phyloP scores from a whole-genome alignment of 225 moss, liverwort and hornwort species.

The Asterella californica region DNA sequence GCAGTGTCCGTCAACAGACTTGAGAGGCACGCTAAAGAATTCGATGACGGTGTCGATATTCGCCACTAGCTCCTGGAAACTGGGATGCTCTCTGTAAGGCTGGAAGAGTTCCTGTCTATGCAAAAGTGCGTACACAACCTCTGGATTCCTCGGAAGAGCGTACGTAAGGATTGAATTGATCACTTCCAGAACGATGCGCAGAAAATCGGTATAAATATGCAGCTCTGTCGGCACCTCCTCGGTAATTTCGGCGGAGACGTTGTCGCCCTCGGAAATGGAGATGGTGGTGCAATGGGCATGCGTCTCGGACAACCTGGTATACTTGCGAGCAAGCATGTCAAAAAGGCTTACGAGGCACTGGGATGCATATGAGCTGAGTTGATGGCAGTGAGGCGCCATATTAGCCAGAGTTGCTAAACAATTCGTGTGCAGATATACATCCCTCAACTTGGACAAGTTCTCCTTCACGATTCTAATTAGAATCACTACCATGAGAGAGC shows the following conservation, averaged over 20 bases:
- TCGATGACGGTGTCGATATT: conserved; percentile 46
- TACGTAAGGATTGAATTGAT: conserved; percentile 51
- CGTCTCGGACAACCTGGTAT: conserved; percentile 41
- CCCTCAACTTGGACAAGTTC: conserved; percentile 46
- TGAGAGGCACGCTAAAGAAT: conserved; percentile 42
- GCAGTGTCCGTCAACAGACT: conserved; percentile 45
- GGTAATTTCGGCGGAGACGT: neutral
- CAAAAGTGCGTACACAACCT: conserved; percentile 50
- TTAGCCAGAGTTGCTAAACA: conserved; percentile 51
- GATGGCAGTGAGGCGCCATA: conserved; percentile 55
- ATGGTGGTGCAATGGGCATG: conserved; percentile 29
- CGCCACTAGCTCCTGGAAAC: conserved; percentile 46
- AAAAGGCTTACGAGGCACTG: conserved; percentile 45
- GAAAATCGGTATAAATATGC: conserved; percentile 52
- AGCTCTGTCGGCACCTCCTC: conserved; percentile 53
- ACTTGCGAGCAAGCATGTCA: conserved; percentile 52
- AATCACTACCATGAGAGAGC: conserved; percentile 52
- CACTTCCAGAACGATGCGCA: conserved; percentile 52
- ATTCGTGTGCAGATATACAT: conserved; percentile 48
- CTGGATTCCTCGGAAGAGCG: conserved; percentile 51
- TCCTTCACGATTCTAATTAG: conserved; percentile 52
- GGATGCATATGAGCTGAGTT: conserved; percentile 41
- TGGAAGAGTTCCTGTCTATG: conserved; percentile 48
- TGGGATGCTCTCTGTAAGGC: conserved; percentile 43
- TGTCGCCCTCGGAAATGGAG: conserved; percentile 10